Evolutionary conservation across 257 asterid species (phyloP), one percentile per base, ranked within the genome.

Genomic region (Paulownia fortunei): DNA sequence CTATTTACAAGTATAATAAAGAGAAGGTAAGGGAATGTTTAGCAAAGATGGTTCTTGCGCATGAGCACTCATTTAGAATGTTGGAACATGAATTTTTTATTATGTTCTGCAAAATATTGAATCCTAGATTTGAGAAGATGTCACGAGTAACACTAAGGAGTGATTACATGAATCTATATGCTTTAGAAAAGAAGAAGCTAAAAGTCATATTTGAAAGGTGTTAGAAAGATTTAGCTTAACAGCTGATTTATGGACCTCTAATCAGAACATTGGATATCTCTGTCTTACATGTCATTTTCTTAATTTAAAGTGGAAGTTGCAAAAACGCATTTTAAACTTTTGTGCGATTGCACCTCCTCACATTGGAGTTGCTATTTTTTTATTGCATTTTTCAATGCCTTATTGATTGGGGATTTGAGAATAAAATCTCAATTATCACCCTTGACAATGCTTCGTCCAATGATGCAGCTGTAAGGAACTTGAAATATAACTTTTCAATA

Each of bases 11-110:
- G 60, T 69, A 69, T 47, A 62, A 69, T n/a, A 69, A 69, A 47
- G 26, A 69, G 0, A 69, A 49, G 62, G 62, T 69, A 44, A 18
- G 61, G n/a, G 61, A 69, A 13, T 69, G 46, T n/a, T 49, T 69
- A 49, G 46, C 46, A 16, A 63, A 63, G 13, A 63, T 63, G 49
- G 69, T 63, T 63, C 0, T 36, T 49, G 61, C 12, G 37, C 75
- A 69, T 49, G 75, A 69, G 27, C 49, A 69, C 63, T 5, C 75
- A 27, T 69, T 69, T 69, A 11, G 75, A n/a, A 69, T 69, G 75
- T 13, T 69, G 44, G 75, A 51, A 19, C 75, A 47, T 69, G 74
- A 47, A 3, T 46, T 69, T n/a, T 69, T 69, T 69, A 30, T 69
- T 36, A 11, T 69, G 54, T 69, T 26, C 8, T 69, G 62, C 61